Evolutionary conservation across 768 basidiomycete species (phyloP).

Genomic region (Termitomyces sp.): DNA sequence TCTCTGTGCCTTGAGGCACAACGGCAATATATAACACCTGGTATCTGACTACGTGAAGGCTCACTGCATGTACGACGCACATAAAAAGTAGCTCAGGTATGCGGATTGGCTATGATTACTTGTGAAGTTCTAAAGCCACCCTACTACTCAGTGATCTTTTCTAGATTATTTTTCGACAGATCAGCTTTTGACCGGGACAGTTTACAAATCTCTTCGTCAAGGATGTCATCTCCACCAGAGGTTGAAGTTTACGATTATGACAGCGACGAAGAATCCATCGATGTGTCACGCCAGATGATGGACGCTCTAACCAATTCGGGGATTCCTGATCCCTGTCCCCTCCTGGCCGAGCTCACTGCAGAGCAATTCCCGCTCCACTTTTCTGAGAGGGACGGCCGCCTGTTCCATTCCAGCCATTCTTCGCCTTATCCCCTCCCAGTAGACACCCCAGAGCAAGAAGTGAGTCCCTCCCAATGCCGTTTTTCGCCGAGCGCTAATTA

Average conservation of each 20-base stretch:
- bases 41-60: not conserved
- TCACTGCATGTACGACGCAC: not conserved
- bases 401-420: constrained; percentile 62
- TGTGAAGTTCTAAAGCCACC: not conserved
- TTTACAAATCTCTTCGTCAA: not conserved
- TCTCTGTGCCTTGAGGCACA: not conserved
- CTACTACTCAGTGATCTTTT: not conserved
- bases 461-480: constrained; percentile 26
- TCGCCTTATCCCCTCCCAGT: constrained; percentile 72
- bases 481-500: not conserved
- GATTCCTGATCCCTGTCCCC: constrained; percentile 9
- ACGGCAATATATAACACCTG: not conserved
- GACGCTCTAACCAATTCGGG: not conserved
- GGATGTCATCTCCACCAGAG: constrained; percentile 12
- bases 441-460: constrained; percentile 65
- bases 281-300: not conserved
- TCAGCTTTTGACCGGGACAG: not conserved
- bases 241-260: constrained; percentile 14
- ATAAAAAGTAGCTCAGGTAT: not conserved
- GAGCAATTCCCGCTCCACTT: constrained; percentile 62
- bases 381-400: constrained; percentile 48
- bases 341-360: constrained; percentile 33
- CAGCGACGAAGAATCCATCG: constrained; percentile 15
- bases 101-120: not conserved
- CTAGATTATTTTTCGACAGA: not conserved